Base-by-base conservation (phyloP, 2,329 filamentous ascomycete genomes). In the Nothomitra cinnamomea region DNA sequence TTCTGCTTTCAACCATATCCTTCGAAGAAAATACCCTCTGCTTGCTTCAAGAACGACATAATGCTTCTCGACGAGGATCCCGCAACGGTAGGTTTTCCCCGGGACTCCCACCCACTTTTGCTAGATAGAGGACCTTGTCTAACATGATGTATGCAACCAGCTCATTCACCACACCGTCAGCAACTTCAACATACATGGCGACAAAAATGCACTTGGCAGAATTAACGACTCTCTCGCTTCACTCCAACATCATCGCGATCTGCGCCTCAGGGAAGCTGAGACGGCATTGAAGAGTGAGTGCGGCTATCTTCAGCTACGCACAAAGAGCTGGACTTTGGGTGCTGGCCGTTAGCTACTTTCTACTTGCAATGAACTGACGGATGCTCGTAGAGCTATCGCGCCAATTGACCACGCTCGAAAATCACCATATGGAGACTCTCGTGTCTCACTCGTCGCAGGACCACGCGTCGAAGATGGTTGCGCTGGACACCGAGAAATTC, bases 1-100 rank as follows among this genome's bases (percentile, higher is more conserved):
- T 45, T 45, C 41, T 13, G 13, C 4, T 45, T 45, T 8, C 41
- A 13, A 19, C 13, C 41, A 24, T 13, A 45, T 45, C 32, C 24
- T 35, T 17, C 22, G n/a, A 49, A 32, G n/a, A 25, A 12, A 13
- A 28, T 13, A 12, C n/a, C 13, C 15, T 28, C 45, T 5, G n/a
- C 24, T 17, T 17, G n/a, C 28, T 15, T 49, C 24, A n/a, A 35
- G 41, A 13, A 28, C 19, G 56, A 57, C 71, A 87, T 70, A 58
- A 95, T 96, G 85, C 77, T 95, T 66, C 86, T 96, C 70, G 87
- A 94, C 70, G 89, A 95, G 72, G 86, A 92, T 67, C 90, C 89
- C 59, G 85, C 85, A 45, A 83, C 82, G 45, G 87, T 94, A 79
- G 57, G 78, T 65, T 49, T 47, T 40, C 21, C 48, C 32, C 8